phyloP scores from a whole-genome alignment of 306 rosid species.

The Albizia julibrissin region DNA sequence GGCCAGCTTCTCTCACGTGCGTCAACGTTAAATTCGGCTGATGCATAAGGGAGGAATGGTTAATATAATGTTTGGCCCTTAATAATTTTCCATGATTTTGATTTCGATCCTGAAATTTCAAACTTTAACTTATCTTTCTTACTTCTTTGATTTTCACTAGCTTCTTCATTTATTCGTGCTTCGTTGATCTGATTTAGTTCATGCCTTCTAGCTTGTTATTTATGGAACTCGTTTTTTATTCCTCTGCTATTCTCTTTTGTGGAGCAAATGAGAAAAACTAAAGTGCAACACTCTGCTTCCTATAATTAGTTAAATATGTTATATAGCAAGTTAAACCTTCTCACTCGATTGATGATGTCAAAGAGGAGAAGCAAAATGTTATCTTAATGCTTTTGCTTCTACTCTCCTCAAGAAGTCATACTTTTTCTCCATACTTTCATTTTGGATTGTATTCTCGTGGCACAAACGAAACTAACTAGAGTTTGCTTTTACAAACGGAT shows the following conservation, averaged over 20 bases:
- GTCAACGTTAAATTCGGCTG: too few species aligned
- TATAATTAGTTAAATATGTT: background rate
- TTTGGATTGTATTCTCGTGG: slow-evolving; percentile 24
- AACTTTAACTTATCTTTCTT: background rate
- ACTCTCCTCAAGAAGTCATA: background rate
- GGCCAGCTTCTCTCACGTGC: too few species aligned
- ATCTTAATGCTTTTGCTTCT: slow-evolving; percentile 1
- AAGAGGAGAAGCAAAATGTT: slow-evolving; percentile 22
- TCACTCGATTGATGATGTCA: slow-evolving; percentile 28
- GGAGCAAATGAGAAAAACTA: slow-evolving; percentile 31
- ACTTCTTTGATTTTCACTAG: background rate
- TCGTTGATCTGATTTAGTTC: slow-evolving; percentile 42
- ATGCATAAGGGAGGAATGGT: too few species aligned
- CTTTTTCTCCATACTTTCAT: slow-evolving; percentile 21
- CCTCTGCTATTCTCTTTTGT: slow-evolving; percentile 17
- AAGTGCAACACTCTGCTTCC: slow-evolving; percentile 20
- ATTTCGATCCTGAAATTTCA: too few species aligned
- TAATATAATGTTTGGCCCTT: too few species aligned
- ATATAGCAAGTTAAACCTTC: background rate
- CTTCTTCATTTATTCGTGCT: slow-evolving; percentile 24
- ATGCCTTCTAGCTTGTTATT: background rate
- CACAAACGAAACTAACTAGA: slow-evolving; percentile 49
- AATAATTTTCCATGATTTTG: too few species aligned
- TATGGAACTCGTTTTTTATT: background rate
- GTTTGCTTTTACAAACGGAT: slow-evolving; percentile 63